Conservation (phyloP, 139 green algal genomes). For the Auxenochlorella pyrenoidosa region DNA sequence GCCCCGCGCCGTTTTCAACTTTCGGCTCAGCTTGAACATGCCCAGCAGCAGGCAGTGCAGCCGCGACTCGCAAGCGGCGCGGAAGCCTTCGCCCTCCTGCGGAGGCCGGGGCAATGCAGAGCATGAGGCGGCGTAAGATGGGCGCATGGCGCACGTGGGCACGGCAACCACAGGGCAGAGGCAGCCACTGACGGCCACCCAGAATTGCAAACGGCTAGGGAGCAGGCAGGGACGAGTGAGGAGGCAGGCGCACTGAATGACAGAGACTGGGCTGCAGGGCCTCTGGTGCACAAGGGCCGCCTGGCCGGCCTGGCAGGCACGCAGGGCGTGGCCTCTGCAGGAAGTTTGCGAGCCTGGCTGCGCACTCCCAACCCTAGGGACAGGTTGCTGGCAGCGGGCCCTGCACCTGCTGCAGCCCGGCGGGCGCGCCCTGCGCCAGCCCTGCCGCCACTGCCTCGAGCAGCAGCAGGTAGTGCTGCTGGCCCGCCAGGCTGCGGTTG, state of each 20-base stretch:
- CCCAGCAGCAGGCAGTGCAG: conserved; percentile 88
- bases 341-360: conserved; percentile 72
- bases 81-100: conserved; percentile 77
- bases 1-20: background rate
- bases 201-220: too few relatives aligned
- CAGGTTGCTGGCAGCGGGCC: background rate
- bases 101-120: conserved; percentile 48
- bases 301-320: conserved; percentile 11
- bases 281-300: too few relatives aligned
- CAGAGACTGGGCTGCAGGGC: too few relatives aligned
- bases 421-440: background rate
- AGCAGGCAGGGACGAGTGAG: too few relatives aligned
- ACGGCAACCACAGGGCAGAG: background rate
- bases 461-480: conserved; percentile 18
- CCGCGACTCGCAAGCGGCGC: conserved; percentile 66
- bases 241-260: too few relatives aligned
- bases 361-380: conserved; percentile 52
- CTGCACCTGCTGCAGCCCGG: conserved; percentile 13
- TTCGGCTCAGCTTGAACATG: background rate
- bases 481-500: background rate
- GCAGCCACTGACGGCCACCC: too few relatives aligned
- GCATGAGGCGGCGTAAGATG: background rate
- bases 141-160: background rate
- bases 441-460: conserved; percentile 18
- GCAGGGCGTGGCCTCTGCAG: conserved; percentile 55